A percentile compares a stretch with the other conserved stretches of the same genome.
These are phyloP conservation scores for Fusarium coicis DNA, from an alignment of 2,329 filamentous ascomycete species.

Conservation along the genomic window DNA sequence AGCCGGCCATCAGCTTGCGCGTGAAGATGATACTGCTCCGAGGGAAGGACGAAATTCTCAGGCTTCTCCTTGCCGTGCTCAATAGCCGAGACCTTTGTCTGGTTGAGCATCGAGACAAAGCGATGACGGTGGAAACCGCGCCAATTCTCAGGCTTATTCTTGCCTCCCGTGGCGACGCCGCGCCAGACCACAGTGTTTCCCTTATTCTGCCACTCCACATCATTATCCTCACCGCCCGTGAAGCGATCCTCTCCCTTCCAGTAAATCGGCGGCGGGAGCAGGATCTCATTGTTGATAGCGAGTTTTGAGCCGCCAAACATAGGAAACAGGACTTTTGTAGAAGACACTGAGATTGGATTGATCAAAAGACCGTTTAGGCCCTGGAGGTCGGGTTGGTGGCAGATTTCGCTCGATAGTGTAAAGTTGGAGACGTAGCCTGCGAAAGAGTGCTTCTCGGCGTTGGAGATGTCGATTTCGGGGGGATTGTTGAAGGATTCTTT, in stretches of 20 bases:
- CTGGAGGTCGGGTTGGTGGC: constrained; percentile 72
- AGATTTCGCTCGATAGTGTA: constrained; percentile 69
- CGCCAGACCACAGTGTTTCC: constrained; percentile 68
- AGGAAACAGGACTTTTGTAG: constrained; percentile 69
- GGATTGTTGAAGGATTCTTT: constrained; percentile 57
- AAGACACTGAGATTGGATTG: constrained; percentile 65
- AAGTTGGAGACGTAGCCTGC: constrained; percentile 71
- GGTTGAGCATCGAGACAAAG: constrained; percentile 79
- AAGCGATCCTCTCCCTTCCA: constrained; percentile 72
- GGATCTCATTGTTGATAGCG: constrained; percentile 75
- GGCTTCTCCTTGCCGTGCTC: constrained; percentile 56
- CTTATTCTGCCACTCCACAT: constrained; percentile 68
- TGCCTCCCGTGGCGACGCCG: constrained; percentile 73
- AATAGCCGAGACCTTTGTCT: constrained; percentile 63
- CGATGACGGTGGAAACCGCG: constrained; percentile 79
- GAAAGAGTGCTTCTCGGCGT: constrained; percentile 60
- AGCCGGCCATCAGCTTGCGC: constrained; percentile 58
- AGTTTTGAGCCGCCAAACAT: constrained; percentile 77
- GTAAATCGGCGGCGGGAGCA: constrained; percentile 76
- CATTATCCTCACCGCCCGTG: constrained; percentile 64
- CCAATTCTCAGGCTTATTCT: constrained; percentile 72
- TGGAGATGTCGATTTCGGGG: constrained; percentile 58
- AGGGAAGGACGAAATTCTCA: constrained; percentile 66
- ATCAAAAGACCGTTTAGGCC: constrained; percentile 73
- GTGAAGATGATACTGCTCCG: constrained; percentile 58